Evolutionary conservation across 345 rosid genomes (phyloP).

Genomic region (Eucalyptus regnans): DNA sequence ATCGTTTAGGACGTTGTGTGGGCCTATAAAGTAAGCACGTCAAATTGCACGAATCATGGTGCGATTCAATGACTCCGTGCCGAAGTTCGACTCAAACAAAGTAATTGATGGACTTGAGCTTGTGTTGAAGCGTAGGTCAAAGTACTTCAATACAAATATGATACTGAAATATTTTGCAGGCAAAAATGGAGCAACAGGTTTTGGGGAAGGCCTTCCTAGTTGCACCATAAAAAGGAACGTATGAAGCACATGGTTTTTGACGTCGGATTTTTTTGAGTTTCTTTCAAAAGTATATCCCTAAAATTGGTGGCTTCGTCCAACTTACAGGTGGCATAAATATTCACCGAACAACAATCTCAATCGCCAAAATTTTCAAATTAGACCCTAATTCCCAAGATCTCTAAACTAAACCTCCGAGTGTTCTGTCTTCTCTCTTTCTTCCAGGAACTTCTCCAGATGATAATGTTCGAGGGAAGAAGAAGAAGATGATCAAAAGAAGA

Average conservation of each 20-base stretch:
- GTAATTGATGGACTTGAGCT: neutral
- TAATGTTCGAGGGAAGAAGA: too few relatives aligned
- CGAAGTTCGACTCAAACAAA: neutral
- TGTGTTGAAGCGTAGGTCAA: neutral
- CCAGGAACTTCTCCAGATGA: too few relatives aligned
- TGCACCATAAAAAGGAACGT: neutral
- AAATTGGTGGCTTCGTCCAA: too few relatives aligned
- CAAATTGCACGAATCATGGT: neutral
- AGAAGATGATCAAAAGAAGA: too few relatives aligned
- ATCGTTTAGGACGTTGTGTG: neutral
- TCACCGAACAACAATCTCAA: too few relatives aligned
- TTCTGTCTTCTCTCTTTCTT: too few relatives aligned
- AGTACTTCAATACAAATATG: neutral
- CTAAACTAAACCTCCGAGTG: too few relatives aligned
- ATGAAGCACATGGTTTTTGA: neutral
- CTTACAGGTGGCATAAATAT: too few relatives aligned
- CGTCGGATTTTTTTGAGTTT: neutral
- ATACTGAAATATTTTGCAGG: neutral
- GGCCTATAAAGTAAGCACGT: neutral
- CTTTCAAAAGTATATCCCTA: too few relatives aligned
- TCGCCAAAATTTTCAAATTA: too few relatives aligned
- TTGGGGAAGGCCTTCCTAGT: neutral
- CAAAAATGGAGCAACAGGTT: neutral
- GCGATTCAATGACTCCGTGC: neutral
- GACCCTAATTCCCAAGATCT: too few relatives aligned